Percentiles rank a stretch among this genome's conserved stretches.
These are phyloP conservation scores for Plasmodium relictum DNA, from an alignment of 169 alveolate species.

Conservation along the genomic window DNA sequence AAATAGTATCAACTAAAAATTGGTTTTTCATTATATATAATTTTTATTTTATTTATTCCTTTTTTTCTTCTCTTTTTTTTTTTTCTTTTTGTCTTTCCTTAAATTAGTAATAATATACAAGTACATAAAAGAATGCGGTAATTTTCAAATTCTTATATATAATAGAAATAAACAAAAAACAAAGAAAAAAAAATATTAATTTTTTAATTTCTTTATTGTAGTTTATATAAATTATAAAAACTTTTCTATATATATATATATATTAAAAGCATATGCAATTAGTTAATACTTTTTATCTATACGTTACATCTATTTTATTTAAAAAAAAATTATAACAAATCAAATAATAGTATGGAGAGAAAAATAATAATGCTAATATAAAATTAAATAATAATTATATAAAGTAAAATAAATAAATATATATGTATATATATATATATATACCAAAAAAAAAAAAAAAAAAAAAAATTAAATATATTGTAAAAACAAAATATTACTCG, in stretches of 20 bases:
- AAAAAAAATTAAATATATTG: neutral
- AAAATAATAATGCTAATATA: too few relatives aligned
- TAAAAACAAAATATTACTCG: neutral
- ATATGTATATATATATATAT: neutral
- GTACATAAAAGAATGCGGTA: too few relatives aligned
- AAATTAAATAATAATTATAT: neutral
- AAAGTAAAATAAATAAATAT: neutral
- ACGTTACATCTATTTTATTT: too few relatives aligned
- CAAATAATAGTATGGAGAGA: neutral
- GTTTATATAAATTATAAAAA: neutral
- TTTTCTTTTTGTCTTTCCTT: too few relatives aligned
- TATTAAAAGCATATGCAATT: too few relatives aligned
- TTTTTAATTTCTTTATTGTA: neutral
- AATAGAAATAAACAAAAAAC: too few relatives aligned
- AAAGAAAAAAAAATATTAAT: neutral
- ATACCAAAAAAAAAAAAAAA: constrained; percentile 1
- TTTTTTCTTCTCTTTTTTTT: too few relatives aligned
- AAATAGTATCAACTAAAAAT: constrained; percentile 65
- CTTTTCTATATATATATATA: too few relatives aligned
- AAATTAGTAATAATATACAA: too few relatives aligned
- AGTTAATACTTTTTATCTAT: too few relatives aligned
- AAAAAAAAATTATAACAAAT: neutral
- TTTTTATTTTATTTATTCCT: too few relatives aligned
- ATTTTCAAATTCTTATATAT: too few relatives aligned
- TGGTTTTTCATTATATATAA: neutral